Conservation (phyloP, 345 rosid genomes). For the Cardamine occulta region DNA sequence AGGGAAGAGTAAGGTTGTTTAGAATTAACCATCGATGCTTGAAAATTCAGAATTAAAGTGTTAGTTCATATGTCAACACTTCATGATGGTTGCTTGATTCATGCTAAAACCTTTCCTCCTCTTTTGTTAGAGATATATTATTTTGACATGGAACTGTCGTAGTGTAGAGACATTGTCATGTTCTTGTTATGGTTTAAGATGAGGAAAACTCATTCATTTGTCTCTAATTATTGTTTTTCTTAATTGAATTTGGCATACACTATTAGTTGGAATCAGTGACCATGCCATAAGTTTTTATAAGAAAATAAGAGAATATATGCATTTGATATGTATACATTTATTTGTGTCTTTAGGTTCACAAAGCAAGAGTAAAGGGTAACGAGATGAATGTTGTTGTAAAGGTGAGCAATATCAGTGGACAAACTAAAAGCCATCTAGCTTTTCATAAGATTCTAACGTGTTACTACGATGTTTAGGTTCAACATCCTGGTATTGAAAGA, state of each 20-base stretch:
- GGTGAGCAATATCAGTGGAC: constrained; percentile 52
- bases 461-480: constrained; percentile 60
- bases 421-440: constrained; percentile 20
- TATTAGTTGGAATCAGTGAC: background rate
- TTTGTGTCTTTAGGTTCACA: constrained; percentile 69
- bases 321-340: background rate
- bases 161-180: background rate
- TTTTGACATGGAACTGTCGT: background rate
- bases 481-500: constrained; percentile 87
- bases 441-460: constrained; percentile 35
- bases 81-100: background rate
- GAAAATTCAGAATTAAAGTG: background rate
- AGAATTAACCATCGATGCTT: background rate
- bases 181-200: background rate
- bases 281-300: background rate
- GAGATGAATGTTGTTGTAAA: constrained; percentile 81
- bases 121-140: background rate
- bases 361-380: constrained; percentile 77
- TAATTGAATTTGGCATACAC: background rate
- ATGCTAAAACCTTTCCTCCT: background rate
- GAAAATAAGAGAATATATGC: background rate
- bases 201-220: background rate
- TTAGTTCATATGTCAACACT: constrained; percentile 5
- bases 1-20: background rate
- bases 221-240: too few relatives aligned